Percentiles rank a stretch among this genome's conserved stretches.
These are phyloP conservation scores for barley (Hordeum vulgare) DNA, from an alignment of 176 grass and related monocot species.

Conservation along the genomic window DNA sequence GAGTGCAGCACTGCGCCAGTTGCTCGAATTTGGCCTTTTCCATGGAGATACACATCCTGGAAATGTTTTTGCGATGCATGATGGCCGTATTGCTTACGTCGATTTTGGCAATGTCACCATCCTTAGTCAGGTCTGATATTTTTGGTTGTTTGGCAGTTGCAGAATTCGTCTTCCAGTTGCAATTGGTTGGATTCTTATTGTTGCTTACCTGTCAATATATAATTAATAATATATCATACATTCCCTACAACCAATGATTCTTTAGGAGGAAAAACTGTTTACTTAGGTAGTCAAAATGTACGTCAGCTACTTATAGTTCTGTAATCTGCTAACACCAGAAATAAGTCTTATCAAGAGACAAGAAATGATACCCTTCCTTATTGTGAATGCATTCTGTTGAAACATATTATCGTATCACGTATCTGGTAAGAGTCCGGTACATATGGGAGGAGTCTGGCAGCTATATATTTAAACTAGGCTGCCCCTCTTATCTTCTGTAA, in stretches of 20 bases:
- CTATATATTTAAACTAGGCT: too few relatives aligned
- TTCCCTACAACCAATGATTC: neutral
- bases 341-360: neutral
- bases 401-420: too few relatives aligned
- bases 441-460: too few relatives aligned
- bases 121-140: conserved; percentile 70
- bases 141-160: neutral
- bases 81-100: conserved; percentile 99
- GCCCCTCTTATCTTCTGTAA: too few relatives aligned
- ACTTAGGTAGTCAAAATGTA: neutral
- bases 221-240: neutral
- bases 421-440: too few relatives aligned
- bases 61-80: conserved; percentile 98
- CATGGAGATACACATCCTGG: conserved; percentile 99
- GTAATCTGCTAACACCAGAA: neutral
- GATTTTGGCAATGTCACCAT: conserved; percentile 98
- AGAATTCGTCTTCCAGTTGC: neutral
- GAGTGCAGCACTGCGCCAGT: conserved; percentile 89
- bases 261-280: neutral
- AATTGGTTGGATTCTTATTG: neutral
- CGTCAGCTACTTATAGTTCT: neutral
- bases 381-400: conserved; percentile 1
- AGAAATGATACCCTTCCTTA: neutral
- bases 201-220: neutral
- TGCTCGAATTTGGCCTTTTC: conserved; percentile 97